These are phyloP conservation scores for Debaryomycetaceae sp. DNA, from an alignment of 1,139 yeast genomes.

Conservation along the genomic window DNA sequence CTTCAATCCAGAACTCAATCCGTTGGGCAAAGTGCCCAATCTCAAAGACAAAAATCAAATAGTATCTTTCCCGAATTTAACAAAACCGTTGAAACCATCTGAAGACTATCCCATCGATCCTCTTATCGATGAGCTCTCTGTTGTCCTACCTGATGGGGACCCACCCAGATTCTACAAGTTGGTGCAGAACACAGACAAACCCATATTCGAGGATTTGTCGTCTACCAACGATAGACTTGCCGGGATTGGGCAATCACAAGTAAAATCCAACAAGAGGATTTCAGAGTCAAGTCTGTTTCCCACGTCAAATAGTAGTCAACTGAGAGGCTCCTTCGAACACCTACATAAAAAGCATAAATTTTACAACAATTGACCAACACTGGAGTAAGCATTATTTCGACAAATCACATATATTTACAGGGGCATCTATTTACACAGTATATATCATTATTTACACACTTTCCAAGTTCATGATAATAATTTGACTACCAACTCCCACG, in stretches of 20 bases:
- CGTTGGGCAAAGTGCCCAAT: conserved; percentile 41
- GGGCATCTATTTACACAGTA: neutral
- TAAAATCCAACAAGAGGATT: neutral
- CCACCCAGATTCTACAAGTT: conserved; percentile 41
- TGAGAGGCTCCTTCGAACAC: neutral
- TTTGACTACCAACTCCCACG: conserved; percentile 92
- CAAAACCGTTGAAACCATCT: conserved; percentile 20
- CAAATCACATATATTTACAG: no score
- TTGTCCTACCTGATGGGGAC: conserved; percentile 34
- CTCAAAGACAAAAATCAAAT: conserved; percentile 4
- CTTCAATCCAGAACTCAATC: conserved; percentile 46
- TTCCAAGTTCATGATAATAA: conserved; percentile 40
- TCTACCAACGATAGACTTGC: neutral
- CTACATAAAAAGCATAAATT: neutral
- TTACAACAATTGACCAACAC: no score
- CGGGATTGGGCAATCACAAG: neutral
- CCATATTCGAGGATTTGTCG: conserved; percentile 1
- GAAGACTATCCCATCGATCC: conserved; percentile 25
- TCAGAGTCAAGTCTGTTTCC: neutral
- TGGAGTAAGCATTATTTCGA: no score
- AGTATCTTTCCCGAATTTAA: conserved; percentile 20
- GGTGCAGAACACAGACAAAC: conserved; percentile 28
- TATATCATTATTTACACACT: neutral
- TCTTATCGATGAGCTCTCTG: conserved; percentile 18
- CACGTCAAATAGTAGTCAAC: neutral